Conservation (phyloP, 2,329 filamentous ascomycete genomes). For the Cladophialophora yegresii region DNA sequence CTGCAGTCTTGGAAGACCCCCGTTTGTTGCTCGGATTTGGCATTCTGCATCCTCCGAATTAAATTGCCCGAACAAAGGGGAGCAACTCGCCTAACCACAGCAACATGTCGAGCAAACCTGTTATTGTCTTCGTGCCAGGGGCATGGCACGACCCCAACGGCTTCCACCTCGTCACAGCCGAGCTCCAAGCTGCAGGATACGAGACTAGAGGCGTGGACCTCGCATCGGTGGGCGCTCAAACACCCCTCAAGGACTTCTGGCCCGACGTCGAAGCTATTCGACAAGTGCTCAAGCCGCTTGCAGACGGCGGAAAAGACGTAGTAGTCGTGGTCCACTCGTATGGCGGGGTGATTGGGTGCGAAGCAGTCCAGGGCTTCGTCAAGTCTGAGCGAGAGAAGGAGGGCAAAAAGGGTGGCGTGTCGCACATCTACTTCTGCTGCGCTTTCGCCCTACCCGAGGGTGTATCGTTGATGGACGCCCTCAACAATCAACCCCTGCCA, state of each 20-base stretch:
- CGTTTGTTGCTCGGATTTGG: background rate
- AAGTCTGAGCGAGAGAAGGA: slow-evolving; percentile 34
- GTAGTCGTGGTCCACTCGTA: slow-evolving; percentile 43
- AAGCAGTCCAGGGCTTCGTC: slow-evolving; percentile 39
- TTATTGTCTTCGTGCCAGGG: slow-evolving; percentile 46
- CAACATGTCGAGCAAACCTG: slow-evolving; percentile 28
- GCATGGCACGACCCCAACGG: slow-evolving; percentile 44
- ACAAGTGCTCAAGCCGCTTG: slow-evolving; percentile 31
- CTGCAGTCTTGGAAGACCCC: background rate
- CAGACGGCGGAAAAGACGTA: slow-evolving; percentile 38
- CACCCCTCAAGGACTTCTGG: slow-evolving; percentile 42
- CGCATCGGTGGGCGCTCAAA: slow-evolving; percentile 38
- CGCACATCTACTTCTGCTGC: slow-evolving; percentile 40
- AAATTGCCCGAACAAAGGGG: background rate
- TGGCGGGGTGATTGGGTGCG: slow-evolving; percentile 40
- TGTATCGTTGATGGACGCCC: slow-evolving; percentile 18
- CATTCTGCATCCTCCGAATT: background rate
- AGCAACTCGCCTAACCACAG: background rate
- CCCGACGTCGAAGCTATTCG: slow-evolving; percentile 44
- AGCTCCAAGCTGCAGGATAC: slow-evolving; percentile 42
- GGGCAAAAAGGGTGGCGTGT: slow-evolving; percentile 39
- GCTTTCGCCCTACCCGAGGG: slow-evolving; percentile 44
- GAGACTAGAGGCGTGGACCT: slow-evolving; percentile 40
- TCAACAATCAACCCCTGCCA: slow-evolving; percentile 18
- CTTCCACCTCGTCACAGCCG: slow-evolving; percentile 40